Conservation (phyloP, 176 grass and related monocot species). For the Raddia guianensis region DNA sequence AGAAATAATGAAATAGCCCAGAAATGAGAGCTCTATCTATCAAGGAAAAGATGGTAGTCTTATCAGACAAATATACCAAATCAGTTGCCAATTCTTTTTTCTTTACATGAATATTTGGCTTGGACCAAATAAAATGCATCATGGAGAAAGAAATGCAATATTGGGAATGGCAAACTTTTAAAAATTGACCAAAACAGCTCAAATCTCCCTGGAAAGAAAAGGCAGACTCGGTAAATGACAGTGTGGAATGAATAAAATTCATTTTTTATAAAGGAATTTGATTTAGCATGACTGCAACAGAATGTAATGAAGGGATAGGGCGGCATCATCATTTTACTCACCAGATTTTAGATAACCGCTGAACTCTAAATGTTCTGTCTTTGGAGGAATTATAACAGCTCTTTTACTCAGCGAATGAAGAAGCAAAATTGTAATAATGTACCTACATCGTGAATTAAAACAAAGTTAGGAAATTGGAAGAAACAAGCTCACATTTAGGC, state of each 20-base stretch:
- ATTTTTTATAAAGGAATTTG: conserved; percentile 16
- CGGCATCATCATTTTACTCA: conserved; percentile 35
- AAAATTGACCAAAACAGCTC: conserved; percentile 20
- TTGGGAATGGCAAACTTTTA: conserved; percentile 7
- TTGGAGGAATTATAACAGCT: conserved; percentile 81
- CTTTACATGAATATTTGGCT: background rate
- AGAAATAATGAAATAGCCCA: background rate
- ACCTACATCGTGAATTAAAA: conserved; percentile 46
- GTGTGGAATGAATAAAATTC: conserved; percentile 31
- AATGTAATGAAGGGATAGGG: conserved; percentile 16
- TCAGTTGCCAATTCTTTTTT: background rate
- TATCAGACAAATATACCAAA: conserved; percentile 19
- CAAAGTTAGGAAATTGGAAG: conserved; percentile 1
- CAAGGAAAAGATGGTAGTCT: background rate
- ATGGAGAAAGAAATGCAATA: conserved; percentile 21
- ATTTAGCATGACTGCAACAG: conserved; percentile 10
- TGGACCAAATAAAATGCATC: conserved; percentile 31
- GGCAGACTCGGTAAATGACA: conserved; percentile 14
- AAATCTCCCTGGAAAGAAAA: background rate
- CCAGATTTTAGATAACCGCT: conserved; percentile 93
- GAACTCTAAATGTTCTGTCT: conserved; percentile 78
- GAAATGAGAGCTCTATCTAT: background rate
- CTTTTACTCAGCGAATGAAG: conserved; percentile 76
- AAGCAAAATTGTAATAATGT: conserved; percentile 78
- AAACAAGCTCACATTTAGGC: conserved; percentile 13